Conservation (phyloP, 139 green algal species). For the Deuterostichococcus epilithicus region DNA sequence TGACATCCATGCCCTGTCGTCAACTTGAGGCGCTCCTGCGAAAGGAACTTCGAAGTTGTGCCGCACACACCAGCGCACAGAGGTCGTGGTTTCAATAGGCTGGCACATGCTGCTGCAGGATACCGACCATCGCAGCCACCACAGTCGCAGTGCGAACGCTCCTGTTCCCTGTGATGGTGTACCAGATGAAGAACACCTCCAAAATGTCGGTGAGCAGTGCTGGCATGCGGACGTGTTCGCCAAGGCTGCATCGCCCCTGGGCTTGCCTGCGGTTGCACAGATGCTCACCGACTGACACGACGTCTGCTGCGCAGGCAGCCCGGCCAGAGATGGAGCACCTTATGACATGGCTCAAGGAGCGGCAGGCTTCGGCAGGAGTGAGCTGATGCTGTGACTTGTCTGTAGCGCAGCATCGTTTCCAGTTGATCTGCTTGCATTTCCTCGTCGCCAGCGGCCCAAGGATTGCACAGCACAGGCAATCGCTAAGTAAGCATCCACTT, state of each 20-base stretch:
- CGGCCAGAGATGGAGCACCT: constrained; percentile 55
- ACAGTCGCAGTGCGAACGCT: constrained; percentile 48
- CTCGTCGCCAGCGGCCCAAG: constrained; percentile 3
- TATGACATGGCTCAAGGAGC: constrained; percentile 49
- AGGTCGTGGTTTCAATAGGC: too few species aligned
- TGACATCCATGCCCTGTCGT: not conserved
- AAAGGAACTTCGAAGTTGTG: too few species aligned
- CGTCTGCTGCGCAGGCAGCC: constrained; percentile 29
- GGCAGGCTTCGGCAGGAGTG: constrained; percentile 30
- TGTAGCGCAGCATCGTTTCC: too few species aligned
- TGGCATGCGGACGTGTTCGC: not conserved
- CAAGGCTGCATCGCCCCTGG: constrained; percentile 1
- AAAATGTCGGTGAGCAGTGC: constrained; percentile 48
- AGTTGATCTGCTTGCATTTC: too few species aligned
- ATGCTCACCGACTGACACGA: not conserved
- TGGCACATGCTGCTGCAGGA: not conserved
- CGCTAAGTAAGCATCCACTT: constrained; percentile 8
- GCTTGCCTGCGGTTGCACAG: too few species aligned
- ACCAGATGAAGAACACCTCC: constrained; percentile 58
- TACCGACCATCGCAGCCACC: constrained; percentile 41
- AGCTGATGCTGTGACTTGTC: too few species aligned
- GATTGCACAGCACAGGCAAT: constrained; percentile 23
- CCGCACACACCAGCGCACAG: too few species aligned
- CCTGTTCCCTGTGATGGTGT: constrained; percentile 63
- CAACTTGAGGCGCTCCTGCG: too few species aligned